Conservation (phyloP, 108 stramenopile species). For the Aurantiochytrium sp. region DNA sequence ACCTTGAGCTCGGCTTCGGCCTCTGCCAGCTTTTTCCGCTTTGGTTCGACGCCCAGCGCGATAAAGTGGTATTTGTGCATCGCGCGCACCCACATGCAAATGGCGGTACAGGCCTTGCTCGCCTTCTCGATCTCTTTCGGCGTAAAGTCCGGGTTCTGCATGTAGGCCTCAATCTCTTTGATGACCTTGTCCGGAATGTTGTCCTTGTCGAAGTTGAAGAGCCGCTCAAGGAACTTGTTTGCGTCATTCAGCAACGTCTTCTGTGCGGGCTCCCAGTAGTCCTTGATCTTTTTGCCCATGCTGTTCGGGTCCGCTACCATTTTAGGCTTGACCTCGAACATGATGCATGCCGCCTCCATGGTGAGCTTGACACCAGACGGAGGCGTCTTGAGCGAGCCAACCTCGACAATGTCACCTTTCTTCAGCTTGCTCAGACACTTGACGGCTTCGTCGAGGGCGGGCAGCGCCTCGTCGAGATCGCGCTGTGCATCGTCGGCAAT, state of each 20-base stretch:
- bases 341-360: conserved; percentile 56
- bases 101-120: conserved; percentile 59
- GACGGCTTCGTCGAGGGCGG: conserved; percentile 60
- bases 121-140: conserved; percentile 58
- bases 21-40: conserved; percentile 53
- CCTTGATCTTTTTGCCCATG: conserved; percentile 50
- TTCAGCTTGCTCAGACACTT: conserved; percentile 57
- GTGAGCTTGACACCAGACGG: conserved; percentile 54
- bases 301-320: conserved; percentile 52
- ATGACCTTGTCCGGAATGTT: conserved; percentile 60
- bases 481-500: conserved; percentile 61
- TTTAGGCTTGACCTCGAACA: conserved; percentile 57
- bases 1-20: conserved; percentile 51
- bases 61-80: conserved; percentile 64
- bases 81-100: conserved; percentile 66
- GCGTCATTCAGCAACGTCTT: conserved; percentile 51
- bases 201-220: conserved; percentile 61
- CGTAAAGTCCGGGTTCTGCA: conserved; percentile 54
- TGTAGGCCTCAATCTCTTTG: conserved; percentile 52
- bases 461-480: conserved; percentile 59
- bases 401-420: conserved; percentile 60
- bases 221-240: conserved; percentile 51
- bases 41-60: conserved; percentile 60
- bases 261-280: conserved; percentile 59
- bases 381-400: conserved; percentile 51